Evolutionary conservation across 169 alveolate genomes (phyloP), one percentile per base, ranked within the genome.

Genomic region (Eimeria brunetti): DNA sequence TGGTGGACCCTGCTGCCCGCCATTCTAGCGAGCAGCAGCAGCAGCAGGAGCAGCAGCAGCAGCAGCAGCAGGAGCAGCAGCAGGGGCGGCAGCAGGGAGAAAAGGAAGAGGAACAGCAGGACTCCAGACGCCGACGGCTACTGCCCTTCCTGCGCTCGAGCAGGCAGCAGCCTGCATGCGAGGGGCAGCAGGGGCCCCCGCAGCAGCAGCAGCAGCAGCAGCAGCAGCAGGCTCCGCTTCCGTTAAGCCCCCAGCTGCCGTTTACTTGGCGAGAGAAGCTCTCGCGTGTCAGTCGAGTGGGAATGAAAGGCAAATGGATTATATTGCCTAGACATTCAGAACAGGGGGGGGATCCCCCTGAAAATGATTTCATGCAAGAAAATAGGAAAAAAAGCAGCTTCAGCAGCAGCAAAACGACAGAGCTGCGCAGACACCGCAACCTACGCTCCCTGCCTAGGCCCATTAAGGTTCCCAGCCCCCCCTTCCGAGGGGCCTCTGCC

Each of bases 151-250:
- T 20, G 46, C 89, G 89, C n/a, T 11, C 8, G 51, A 49, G 53
- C 69, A 27, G 62, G 71, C 89, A 81, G 89, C 89, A 51, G 73
- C 56, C 69, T 81, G 69, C 89, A 36, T 81, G 71, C 46, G 89
- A 81, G 12, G 71, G 20, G 89, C 51, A 9, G 12, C 86, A 38
- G 38, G 41, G n/a, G 80, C 80, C 80, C 80, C 73, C 73, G 44
- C 64, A 27, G 49, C 88, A 73, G 20, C 41, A 73, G 51, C 51
- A n/a, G 8, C 7, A 30, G 58, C 12, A 6, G 6, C 58, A 51
- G 12, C 58, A 8, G 6, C 58, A 51, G 58, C n/a, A n/a, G 58
- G 58, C 58, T 6, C 58, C 12, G 58, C 58, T 51, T 18, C 89
- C 62, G 53, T 51, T 9, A n/a, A n/a, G n/a, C n/a, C 5, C 71